These are phyloP conservation scores for Penicillium psychrofluorescens DNA, from an alignment of 495 filamentous ascomycete species.

Conservation along the genomic window DNA sequence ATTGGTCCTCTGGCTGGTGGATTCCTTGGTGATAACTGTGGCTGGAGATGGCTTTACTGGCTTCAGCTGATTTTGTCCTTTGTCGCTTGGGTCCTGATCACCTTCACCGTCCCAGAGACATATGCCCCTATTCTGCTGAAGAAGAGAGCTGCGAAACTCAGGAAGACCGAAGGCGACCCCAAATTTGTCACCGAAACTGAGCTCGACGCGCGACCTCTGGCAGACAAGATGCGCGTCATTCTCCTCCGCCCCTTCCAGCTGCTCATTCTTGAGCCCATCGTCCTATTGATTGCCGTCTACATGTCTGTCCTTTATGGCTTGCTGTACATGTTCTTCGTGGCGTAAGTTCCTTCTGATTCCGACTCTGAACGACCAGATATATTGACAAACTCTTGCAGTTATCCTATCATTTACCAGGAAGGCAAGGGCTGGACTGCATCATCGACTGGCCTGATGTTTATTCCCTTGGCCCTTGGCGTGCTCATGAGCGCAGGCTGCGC, in stretches of 20 bases:
- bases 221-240: slow-evolving; percentile 57
- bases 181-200: slow-evolving; percentile 67
- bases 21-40: slow-evolving; percentile 57
- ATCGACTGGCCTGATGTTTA: slow-evolving; percentile 75
- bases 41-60: slow-evolving; percentile 87
- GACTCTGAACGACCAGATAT: neutral
- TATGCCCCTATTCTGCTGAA: slow-evolving; percentile 68
- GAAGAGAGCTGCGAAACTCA: slow-evolving; percentile 55
- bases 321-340: slow-evolving; percentile 79
- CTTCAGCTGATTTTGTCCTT: slow-evolving; percentile 65
- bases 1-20: slow-evolving; percentile 69
- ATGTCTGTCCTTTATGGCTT: slow-evolving; percentile 74
- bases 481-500: slow-evolving; percentile 56
- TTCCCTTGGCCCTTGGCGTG: slow-evolving; percentile 64
- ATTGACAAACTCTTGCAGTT: slow-evolving; percentile 33
- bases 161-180: slow-evolving; percentile 55
- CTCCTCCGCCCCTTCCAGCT: slow-evolving; percentile 73
- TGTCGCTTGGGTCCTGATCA: slow-evolving; percentile 60
- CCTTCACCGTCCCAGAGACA: slow-evolving; percentile 76
- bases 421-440: slow-evolving; percentile 68
- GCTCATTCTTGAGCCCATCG: slow-evolving; percentile 71
- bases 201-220: slow-evolving; percentile 58
- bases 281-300: slow-evolving; percentile 68
- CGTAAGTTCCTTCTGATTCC: slow-evolving; percentile 20
- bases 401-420: slow-evolving; percentile 69